Evolutionary conservation across 441 rosid species (phyloP).

Genomic region (Breynia disticha): DNA sequence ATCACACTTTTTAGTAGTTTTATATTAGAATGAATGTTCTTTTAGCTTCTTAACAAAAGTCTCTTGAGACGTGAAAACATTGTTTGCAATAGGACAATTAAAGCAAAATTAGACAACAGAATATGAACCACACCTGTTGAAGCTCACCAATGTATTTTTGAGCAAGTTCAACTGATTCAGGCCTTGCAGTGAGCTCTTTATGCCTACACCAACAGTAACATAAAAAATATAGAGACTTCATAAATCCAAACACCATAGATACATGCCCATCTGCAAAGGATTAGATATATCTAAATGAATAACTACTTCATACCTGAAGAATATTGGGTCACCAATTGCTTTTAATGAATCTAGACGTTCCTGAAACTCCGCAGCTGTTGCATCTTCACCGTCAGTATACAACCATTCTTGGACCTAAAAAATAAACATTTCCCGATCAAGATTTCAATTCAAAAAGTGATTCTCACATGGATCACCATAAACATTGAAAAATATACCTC

Average conservation of each 20-base stretch:
- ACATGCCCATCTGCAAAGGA: background rate
- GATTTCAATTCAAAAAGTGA: background rate
- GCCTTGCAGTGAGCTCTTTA: constrained; percentile 77
- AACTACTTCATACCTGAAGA: constrained; percentile 49
- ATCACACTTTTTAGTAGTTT: too few species aligned
- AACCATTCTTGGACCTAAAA: constrained; percentile 96
- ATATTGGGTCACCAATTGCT: constrained; percentile 69
- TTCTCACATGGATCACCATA: background rate
- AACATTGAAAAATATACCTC: constrained; percentile 33
- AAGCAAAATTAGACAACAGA: background rate
- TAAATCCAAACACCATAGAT: background rate
- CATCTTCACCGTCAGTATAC: constrained; percentile 94
- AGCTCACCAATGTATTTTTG: constrained; percentile 49
- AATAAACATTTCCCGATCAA: background rate
- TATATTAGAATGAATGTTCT: too few species aligned
- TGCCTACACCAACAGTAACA: constrained; percentile 31
- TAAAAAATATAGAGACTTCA: background rate
- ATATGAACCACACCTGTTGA: constrained; percentile 45
- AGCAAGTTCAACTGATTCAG: constrained; percentile 56
- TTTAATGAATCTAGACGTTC: constrained; percentile 58
- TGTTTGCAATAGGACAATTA: background rate
- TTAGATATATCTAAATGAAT: background rate
- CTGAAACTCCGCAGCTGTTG: constrained; percentile 64
- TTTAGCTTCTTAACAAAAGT: background rate
- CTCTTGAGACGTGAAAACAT: background rate